Evolutionary conservation across 2,329 filamentous ascomycete genomes (phyloP).

Genomic region (Dothideomycetidae sp.): DNA sequence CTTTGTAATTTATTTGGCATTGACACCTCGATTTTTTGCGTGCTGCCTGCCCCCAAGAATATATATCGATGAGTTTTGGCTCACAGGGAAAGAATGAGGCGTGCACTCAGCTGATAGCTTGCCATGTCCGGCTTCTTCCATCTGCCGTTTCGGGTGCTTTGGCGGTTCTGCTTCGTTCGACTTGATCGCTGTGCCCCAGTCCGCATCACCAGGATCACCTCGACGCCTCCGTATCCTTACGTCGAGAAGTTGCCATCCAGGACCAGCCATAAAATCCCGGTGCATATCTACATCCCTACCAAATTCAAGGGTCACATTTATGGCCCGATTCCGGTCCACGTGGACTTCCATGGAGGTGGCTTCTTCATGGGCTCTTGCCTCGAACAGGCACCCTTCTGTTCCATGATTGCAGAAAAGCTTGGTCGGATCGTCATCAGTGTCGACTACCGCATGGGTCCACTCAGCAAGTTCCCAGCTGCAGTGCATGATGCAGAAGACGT

Average conservation of each 20-base stretch:
- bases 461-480: slow-evolving; percentile 33
- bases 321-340: slow-evolving; percentile 23
- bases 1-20: no score
- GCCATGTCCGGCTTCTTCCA: no score
- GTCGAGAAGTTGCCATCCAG: slow-evolving; percentile 27
- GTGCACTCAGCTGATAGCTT: no score
- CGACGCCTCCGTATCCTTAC: slow-evolving; percentile 25
- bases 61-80: no score
- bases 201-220: slow-evolving; percentile 4
- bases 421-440: slow-evolving; percentile 31
- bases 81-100: no score
- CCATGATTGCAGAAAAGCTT: slow-evolving; percentile 31
- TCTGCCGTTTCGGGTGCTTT: slow-evolving; percentile 9
- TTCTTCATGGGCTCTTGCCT: slow-evolving; percentile 31
- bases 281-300: slow-evolving; percentile 30
- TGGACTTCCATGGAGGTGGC: slow-evolving; percentile 32
- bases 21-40: no score
- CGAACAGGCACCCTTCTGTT: slow-evolving; percentile 34
- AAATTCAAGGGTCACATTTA: slow-evolving; percentile 13
- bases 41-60: no score
- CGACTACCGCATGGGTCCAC: slow-evolving; percentile 35
- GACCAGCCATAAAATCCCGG: slow-evolving; percentile 24
- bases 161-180: slow-evolving; percentile 7
- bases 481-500: slow-evolving; percentile 36
- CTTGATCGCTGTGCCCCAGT: slow-evolving; percentile 3